phyloP scores from a whole-genome alignment of 1,139 yeast genomes.

The Yamadazyma atmosphaerica region DNA sequence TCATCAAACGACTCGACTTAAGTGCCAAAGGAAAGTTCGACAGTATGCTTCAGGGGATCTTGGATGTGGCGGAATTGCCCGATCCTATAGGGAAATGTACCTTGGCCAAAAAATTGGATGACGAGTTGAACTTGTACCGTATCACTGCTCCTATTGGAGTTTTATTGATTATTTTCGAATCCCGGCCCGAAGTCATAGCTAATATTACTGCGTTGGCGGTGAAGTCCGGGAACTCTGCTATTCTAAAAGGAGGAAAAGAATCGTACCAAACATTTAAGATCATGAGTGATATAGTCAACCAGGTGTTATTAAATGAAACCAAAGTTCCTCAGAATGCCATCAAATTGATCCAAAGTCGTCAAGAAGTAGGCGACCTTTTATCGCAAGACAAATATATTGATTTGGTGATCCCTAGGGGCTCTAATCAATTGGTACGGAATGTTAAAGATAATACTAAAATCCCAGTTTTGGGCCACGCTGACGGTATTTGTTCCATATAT shows the following conservation, averaged over 20 bases:
- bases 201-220: constrained; percentile 94
- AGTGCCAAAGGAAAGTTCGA: constrained; percentile 83
- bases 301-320: constrained; percentile 56
- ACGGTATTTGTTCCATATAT: constrained; percentile 91
- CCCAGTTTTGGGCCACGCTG: constrained; percentile 98
- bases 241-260: constrained; percentile 96
- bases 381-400: constrained; percentile 88
- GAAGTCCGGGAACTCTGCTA: constrained; percentile 94
- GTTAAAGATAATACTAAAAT: constrained; percentile 88
- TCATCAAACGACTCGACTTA: constrained; percentile 82
- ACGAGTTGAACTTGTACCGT: constrained; percentile 76
- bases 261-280: constrained; percentile 79
- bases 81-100: constrained; percentile 92
- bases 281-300: constrained; percentile 71
- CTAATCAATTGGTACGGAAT: constrained; percentile 82
- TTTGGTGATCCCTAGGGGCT: constrained; percentile 95
- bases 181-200: constrained; percentile 98
- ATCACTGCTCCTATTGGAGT: constrained; percentile 96
- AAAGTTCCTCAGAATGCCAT: constrained; percentile 78
- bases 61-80: constrained; percentile 83
- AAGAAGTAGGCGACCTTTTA: constrained; percentile 82
- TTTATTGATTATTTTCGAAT: constrained; percentile 86
- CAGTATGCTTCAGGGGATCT: constrained; percentile 89
- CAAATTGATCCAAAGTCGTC: constrained; percentile 84
- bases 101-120: constrained; percentile 81